Evolutionary conservation across 73 alveolate species (phyloP).

Genomic region (Tetrahymena borealis): DNA sequence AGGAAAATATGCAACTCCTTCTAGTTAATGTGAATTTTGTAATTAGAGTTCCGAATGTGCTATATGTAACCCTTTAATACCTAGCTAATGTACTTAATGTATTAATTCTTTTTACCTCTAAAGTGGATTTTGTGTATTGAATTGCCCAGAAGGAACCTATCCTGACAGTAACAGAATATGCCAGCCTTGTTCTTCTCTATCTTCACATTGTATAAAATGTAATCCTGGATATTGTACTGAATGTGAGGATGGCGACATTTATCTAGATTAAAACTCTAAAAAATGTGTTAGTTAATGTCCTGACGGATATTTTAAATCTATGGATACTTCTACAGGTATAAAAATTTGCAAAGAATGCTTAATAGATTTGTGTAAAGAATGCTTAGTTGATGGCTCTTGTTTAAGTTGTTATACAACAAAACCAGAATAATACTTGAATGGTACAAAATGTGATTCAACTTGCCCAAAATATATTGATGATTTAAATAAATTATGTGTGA

Average conservation of each 20-base stretch:
- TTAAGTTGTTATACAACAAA: background rate
- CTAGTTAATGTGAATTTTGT: background rate
- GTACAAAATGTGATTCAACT: background rate
- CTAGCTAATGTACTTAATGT: background rate
- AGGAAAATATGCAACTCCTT: background rate
- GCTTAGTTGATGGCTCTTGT: background rate
- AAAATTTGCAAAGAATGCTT: background rate
- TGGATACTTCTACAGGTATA: background rate
- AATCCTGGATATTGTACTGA: background rate
- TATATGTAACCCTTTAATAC: background rate
- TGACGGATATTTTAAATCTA: background rate
- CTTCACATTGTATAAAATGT: background rate
- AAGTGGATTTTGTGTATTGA: background rate
- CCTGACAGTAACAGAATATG: background rate
- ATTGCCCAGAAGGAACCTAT: background rate
- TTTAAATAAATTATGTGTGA: background rate
- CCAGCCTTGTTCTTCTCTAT: background rate
- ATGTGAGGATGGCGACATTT: background rate
- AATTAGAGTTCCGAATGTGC: background rate
- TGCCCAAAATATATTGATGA: background rate
- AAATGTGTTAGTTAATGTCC: background rate
- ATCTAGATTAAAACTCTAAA: background rate
- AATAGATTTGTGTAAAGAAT: background rate
- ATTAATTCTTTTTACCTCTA: background rate
- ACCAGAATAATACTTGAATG: background rate